Base-by-base conservation (phyloP, 257 asterid species). In the Eucommia ulmoides region DNA sequence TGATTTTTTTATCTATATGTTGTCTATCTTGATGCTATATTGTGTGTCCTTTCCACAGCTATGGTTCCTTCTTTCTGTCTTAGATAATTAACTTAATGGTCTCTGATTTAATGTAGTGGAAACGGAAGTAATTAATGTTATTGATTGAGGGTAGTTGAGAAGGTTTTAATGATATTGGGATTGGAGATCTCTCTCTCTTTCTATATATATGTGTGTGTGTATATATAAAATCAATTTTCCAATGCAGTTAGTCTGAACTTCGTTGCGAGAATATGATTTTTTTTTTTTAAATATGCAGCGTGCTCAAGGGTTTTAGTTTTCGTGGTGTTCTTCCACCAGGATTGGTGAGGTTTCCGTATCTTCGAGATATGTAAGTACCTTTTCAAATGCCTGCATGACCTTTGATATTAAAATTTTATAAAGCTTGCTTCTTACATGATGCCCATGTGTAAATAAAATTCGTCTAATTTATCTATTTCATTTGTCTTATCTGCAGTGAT, bases 301-400 rank as follows among this genome's bases (percentile, higher is more conserved):
- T 53, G 65, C 70, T 89, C 3, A 89, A 89, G 74, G 33, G 84
- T 70, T 68, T 60, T 57, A 79, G 65, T 76, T 88, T 89, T 60
- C 82, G 88, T 8, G 97, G 97, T 61, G 58, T 59, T 56, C 93
- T 85, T 69, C 94, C 97, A 6, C 59, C 64, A 41, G 71, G 64
- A 53, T 57, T 85, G 46, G 55, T 42, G 55, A 68, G 73, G 52
- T 93, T 89, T 65, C 91, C 84, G 8, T 65, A 82, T 60, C 78
- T 89, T 63, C 69, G 55, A 66, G 58, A 61, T 21, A 55, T 89
- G 97, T 89, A 76, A 69, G 79, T 60, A 35, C 50, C 53, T 63
- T 42, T 48, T n/a, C 45, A 1, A 25, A 3, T 35, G 29, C 47
- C 57, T 51, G 42, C 51, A n/a, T 42, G 24, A 51, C 50, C 18